Evolutionary conservation across 345 rosid genomes (phyloP).

Genomic region (Eutrema yunnanense): DNA sequence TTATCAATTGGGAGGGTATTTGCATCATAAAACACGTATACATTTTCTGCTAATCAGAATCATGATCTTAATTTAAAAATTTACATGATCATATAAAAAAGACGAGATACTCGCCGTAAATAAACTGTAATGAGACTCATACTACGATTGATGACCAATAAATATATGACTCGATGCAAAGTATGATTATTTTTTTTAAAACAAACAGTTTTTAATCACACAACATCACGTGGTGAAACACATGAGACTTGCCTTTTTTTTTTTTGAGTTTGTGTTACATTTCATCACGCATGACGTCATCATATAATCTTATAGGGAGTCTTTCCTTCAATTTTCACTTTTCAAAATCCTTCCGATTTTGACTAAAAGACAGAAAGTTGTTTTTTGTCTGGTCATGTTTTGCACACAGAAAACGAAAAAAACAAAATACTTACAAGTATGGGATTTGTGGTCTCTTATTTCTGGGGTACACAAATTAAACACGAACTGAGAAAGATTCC

Average conservation of each 20-base stretch:
- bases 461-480: neutral
- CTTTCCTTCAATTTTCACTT: neutral
- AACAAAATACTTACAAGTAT: neutral
- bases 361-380: neutral
- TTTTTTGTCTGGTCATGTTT: slow-evolving; percentile 1
- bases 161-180: neutral
- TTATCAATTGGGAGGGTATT: neutral
- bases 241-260: slow-evolving; percentile 7
- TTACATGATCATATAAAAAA: neutral
- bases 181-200: neutral
- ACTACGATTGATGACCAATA: neutral
- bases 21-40: neutral
- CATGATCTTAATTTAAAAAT: neutral
- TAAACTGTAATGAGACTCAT: neutral
- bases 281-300: slow-evolving; percentile 16
- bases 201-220: neutral
- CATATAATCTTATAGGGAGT: neutral
- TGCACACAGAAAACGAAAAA: neutral
- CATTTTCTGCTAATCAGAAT: neutral
- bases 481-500: neutral
- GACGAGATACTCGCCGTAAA: neutral
- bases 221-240: slow-evolving; percentile 14
- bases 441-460: neutral
- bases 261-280: neutral
- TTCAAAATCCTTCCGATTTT: neutral